Evolutionary conservation across 257 asterid genomes (phyloP).

Genomic region (Solanum dulcamara): DNA sequence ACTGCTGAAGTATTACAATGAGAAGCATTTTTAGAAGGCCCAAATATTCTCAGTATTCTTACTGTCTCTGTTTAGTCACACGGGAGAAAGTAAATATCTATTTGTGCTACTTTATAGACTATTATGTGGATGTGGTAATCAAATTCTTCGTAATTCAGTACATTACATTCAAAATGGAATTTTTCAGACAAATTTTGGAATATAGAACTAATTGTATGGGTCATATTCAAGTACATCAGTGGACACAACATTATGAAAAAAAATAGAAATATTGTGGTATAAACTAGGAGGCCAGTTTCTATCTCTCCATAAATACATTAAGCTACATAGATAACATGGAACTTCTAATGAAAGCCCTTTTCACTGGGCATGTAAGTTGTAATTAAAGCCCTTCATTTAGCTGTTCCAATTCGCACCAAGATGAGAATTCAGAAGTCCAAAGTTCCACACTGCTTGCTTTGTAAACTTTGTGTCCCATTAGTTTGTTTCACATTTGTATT

Average conservation of each 20-base stretch:
- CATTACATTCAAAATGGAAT: no score
- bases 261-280: no score
- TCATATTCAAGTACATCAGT: no score
- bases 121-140: neutral
- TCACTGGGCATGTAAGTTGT: neutral
- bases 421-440: slow-evolving; percentile 43
- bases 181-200: no score
- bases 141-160: neutral
- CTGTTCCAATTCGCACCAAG: neutral
- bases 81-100: neutral
- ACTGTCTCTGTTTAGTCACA: neutral
- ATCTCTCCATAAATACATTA: neutral
- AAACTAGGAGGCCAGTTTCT: neutral
- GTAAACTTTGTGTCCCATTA: slow-evolving; percentile 33
- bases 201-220: no score
- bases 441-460: slow-evolving; percentile 68
- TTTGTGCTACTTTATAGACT: neutral
- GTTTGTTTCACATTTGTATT: slow-evolving; percentile 18
- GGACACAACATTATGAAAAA: no score
- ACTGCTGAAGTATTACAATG: neutral
- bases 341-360: neutral
- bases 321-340: neutral
- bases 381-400: neutral
- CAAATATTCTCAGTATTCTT: neutral
- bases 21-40: neutral